A percentile compares a stretch with the other conserved stretches of the same genome.
Conservation (phyloP, 306 rosid genomes). For the Calophaca sinica region DNA sequence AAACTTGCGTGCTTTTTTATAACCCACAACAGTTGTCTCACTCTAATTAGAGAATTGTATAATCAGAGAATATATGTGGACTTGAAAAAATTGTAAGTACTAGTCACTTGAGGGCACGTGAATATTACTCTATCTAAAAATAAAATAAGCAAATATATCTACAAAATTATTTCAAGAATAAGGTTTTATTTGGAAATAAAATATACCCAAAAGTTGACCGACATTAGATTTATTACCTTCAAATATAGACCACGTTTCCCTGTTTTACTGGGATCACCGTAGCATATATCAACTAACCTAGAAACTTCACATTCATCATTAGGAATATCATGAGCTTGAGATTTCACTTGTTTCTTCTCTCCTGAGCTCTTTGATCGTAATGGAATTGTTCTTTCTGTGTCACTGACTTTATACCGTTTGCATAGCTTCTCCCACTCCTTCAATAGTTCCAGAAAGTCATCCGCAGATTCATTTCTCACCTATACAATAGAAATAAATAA, state of each 20-base stretch:
- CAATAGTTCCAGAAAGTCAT: conserved; percentile 76
- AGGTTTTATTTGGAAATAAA: conserved; percentile 1
- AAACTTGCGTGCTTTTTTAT: neutral
- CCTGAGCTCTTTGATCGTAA: conserved; percentile 48
- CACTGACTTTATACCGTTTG: conserved; percentile 55
- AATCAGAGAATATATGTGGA: conserved; percentile 15
- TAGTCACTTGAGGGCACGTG: conserved; percentile 23
- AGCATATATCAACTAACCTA: conserved; percentile 74
- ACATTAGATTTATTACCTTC: conserved; percentile 65
- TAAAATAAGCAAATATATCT: conserved; percentile 1
- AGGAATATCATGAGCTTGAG: conserved; percentile 43
- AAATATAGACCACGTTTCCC: conserved; percentile 69
- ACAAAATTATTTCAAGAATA: conserved; percentile 33
- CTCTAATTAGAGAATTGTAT: neutral
- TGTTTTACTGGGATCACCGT: conserved; percentile 74
- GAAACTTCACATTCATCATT: conserved; percentile 70
- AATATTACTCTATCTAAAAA: conserved; percentile 12
- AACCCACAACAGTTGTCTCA: conserved; percentile 14
- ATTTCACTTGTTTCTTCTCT: conserved; percentile 37
- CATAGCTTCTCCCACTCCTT: conserved; percentile 93
- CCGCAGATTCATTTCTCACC: conserved; percentile 94
- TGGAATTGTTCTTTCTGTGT: conserved; percentile 41
- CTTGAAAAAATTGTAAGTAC: conserved; percentile 31
- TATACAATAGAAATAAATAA: conserved; percentile 45
- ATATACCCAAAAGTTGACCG: conserved; percentile 18